Base-by-base conservation (phyloP, 2,329 filamentous ascomycete genomes). In the Cladophialophora psammophila region DNA sequence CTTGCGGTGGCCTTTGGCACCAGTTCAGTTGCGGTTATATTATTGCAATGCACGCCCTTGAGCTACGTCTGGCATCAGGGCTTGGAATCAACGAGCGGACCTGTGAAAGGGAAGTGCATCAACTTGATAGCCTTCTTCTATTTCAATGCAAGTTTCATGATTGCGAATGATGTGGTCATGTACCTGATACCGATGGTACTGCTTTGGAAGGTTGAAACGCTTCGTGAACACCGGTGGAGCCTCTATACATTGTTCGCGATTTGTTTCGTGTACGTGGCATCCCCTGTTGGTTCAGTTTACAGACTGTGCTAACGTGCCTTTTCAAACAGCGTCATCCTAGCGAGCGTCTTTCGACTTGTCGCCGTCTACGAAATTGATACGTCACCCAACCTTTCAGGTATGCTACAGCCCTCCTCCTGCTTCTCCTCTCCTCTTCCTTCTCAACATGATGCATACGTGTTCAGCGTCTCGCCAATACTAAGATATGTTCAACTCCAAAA, bases 101-200 rank as follows among this genome's bases (percentile, higher is more conserved):
- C 8, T 15, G 36, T n/a, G 26, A 52, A 63, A 8, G 60, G 54
- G 20, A 55, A 65, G 36, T 70, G 68, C 48, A 64, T 70, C 60
- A 63, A 68, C 40, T 32, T 70, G 48, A 54, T 68, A 20, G 60
- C 63, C 10, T 70, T 66, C 63, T 68, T 70, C 60, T 70, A 70
- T 50, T 58, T 60, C 18, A 70, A 70, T 48, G 55, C 68, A 9
- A 62, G 61, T 50, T 63, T 70, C 53, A 70, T 70, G 68, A 68
- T 70, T 52, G 65, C 64, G 34, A 70, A 68, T 32, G 68, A 70
- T 55, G 48, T 67, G 18, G 45, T 70, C 56, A 64, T 70, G 65
- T 70, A 70, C 38, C 18, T 70, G 58, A 60, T 65, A 31, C 68
- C 68, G 7, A 64, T 70, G 48, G 61, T 67, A 18, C 42, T 70